phyloP scores from a whole-genome alignment of 306 rosid genomes.

The Arachis stenosperma region DNA sequence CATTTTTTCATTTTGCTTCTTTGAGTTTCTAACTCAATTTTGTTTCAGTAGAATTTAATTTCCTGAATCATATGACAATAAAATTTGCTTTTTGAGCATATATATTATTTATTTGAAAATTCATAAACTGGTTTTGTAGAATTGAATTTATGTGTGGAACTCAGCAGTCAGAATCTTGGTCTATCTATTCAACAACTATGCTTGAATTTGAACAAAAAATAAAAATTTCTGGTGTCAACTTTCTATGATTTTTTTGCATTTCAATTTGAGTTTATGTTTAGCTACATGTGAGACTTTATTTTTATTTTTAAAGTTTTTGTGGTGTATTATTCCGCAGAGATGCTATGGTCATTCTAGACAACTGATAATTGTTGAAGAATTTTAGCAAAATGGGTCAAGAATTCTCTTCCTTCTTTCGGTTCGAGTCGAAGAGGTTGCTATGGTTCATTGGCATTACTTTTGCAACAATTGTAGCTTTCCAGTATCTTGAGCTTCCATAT shows the following conservation, averaged over 20 bases:
- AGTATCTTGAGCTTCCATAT: conserved; percentile 61
- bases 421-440: conserved; percentile 51
- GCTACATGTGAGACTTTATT: no score
- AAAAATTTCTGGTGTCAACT: no score
- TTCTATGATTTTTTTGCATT: no score
- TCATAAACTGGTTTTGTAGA: not conserved
- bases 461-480: conserved; percentile 56
- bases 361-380: conserved; percentile 18
- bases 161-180: no score
- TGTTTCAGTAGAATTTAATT: no score
- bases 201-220: no score
- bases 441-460: conserved; percentile 43
- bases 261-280: no score
- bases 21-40: no score
- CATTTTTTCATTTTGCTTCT: no score
- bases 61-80: not conserved
- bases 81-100: conserved; percentile 8
- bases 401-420: conserved; percentile 50
- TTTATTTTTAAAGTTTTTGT: no score
- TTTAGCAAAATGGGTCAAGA: conserved; percentile 55
- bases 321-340: no score
- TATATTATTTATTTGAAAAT: not conserved
- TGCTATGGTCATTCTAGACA: conserved; percentile 22
- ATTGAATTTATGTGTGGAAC: not conserved
- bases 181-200: no score